These are phyloP conservation scores for Cladosporium austrohemisphaericum DNA, from an alignment of 2,329 filamentous ascomycete species.

Conservation along the genomic window DNA sequence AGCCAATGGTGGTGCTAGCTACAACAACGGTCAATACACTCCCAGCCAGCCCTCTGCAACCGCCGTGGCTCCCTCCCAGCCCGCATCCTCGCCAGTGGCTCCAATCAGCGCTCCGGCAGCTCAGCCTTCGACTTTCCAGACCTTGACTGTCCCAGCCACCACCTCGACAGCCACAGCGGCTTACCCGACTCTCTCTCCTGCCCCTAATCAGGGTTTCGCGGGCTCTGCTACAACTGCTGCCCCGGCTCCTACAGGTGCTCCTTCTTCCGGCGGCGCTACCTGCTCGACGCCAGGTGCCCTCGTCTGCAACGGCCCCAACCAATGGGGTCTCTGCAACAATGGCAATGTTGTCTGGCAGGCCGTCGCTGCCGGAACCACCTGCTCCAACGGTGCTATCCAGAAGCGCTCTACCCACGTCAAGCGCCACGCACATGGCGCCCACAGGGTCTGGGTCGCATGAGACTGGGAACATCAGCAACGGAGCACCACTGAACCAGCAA, in stretches of 20 bases:
- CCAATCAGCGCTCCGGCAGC: neutral
- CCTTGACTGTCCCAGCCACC: neutral
- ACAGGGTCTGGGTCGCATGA: no score
- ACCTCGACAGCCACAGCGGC: neutral
- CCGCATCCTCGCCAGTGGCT: neutral
- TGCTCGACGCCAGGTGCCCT: no score
- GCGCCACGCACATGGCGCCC: no score
- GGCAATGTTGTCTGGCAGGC: constrained; percentile 38
- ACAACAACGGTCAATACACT: neutral
- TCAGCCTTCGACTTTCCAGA: neutral
- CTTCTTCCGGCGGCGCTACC: neutral
- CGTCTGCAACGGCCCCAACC: constrained; percentile 38
- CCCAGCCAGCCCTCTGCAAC: neutral
- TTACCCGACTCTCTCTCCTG: constrained; percentile 10
- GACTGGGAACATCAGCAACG: no score
- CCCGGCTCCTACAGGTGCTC: constrained; percentile 3
- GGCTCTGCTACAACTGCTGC: constrained; percentile 6
- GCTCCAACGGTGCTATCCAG: no score
- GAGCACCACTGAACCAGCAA: no score
- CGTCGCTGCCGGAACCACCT: constrained; percentile 44
- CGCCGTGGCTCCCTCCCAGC: neutral
- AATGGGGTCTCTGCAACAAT: constrained; percentile 44
- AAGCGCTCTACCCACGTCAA: no score
- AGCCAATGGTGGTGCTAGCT: neutral
- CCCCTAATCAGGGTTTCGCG: neutral